Percentiles rank a stretch among this genome's conserved stretches.
Evolutionary conservation across 495 filamentous ascomycete species (phyloP).

Genomic region (Tuber microsphaerosporum): DNA sequence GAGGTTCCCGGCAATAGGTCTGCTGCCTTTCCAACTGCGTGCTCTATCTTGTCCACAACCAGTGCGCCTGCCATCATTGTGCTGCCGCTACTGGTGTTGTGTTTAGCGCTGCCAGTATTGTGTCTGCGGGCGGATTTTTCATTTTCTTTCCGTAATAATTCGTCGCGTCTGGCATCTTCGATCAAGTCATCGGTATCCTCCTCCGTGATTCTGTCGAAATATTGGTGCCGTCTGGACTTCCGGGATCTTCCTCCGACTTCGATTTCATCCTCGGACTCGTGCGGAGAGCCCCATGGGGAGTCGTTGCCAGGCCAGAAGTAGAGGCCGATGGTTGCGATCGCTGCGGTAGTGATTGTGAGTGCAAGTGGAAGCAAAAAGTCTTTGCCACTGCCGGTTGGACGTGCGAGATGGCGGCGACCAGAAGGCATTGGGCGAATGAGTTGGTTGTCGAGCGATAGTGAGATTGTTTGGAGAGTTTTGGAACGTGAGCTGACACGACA

Average conservation of each 20-base stretch:
- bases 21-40: slow-evolving; percentile 13
- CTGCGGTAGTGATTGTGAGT: slow-evolving; percentile 36
- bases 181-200: slow-evolving; percentile 38
- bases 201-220: slow-evolving; percentile 30
- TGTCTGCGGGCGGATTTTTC: background rate
- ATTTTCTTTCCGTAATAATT: slow-evolving; percentile 8
- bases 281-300: slow-evolving; percentile 21
- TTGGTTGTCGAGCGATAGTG: slow-evolving; percentile 12
- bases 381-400: slow-evolving; percentile 13
- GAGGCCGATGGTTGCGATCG: slow-evolving; percentile 37
- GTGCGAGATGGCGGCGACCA: slow-evolving; percentile 18
- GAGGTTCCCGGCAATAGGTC: slow-evolving; percentile 13
- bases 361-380: slow-evolving; percentile 36
- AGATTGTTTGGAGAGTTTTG: slow-evolving; percentile 8
- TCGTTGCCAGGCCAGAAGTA: slow-evolving; percentile 37
- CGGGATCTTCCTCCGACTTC: slow-evolving; percentile 7
- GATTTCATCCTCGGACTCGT: slow-evolving; percentile 22
- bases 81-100: slow-evolving; percentile 2
- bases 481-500: slow-evolving; percentile 23
- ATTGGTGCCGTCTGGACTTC: slow-evolving; percentile 8
- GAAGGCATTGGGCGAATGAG: slow-evolving; percentile 23
- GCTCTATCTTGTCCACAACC: slow-evolving; percentile 12
- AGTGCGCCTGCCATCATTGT: slow-evolving; percentile 15
- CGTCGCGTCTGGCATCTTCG: slow-evolving; percentile 34
- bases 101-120: slow-evolving; percentile 7